These are phyloP conservation scores for Neltuma alba DNA, from an alignment of 306 rosid genomes.

Conservation along the genomic window DNA sequence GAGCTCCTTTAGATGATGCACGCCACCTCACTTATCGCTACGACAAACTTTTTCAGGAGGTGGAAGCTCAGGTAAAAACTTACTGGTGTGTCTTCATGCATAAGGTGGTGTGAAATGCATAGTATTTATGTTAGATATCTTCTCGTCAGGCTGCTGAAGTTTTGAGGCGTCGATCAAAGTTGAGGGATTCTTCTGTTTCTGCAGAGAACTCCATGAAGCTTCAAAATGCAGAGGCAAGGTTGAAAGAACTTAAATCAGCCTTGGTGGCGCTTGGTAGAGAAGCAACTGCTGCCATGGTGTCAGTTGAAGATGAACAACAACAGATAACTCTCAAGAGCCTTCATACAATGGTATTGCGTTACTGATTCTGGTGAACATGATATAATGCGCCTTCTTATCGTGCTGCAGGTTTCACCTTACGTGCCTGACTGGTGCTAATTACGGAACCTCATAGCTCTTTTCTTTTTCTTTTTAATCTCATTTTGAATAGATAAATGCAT, in stretches of 20 bases:
- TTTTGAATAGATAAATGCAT: conserved; percentile 6
- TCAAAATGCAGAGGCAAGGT: conserved; percentile 83
- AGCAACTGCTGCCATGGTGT: conserved; percentile 85
- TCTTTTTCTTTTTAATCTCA: neutral
- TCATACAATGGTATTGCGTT: conserved; percentile 65
- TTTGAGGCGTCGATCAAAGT: conserved; percentile 85
- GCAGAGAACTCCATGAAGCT: conserved; percentile 75
- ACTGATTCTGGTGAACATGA: conserved; percentile 28
- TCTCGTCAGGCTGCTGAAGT: conserved; percentile 86
- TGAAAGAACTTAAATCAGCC: conserved; percentile 81
- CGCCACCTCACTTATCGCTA: conserved; percentile 86
- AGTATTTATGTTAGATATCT: conserved; percentile 44
- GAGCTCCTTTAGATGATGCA: conserved; percentile 98
- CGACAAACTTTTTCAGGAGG: conserved; percentile 85
- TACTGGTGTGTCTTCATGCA: conserved; percentile 35
- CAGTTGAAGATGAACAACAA: conserved; percentile 93
- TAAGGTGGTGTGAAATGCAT: conserved; percentile 36
- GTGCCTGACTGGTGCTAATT: conserved; percentile 3
- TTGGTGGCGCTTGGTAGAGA: conserved; percentile 84
- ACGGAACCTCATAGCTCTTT: neutral
- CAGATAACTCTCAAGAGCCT: conserved; percentile 73
- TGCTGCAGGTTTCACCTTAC: conserved; percentile 25
- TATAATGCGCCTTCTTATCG: conserved; percentile 7
- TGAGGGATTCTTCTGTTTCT: conserved; percentile 69
- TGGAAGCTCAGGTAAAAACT: conserved; percentile 77